Percentiles rank a stretch among this genome's conserved stretches.
Evolutionary conservation across 2,329 filamentous ascomycete species (phyloP).

Genomic region (Daldinia sp.): DNA sequence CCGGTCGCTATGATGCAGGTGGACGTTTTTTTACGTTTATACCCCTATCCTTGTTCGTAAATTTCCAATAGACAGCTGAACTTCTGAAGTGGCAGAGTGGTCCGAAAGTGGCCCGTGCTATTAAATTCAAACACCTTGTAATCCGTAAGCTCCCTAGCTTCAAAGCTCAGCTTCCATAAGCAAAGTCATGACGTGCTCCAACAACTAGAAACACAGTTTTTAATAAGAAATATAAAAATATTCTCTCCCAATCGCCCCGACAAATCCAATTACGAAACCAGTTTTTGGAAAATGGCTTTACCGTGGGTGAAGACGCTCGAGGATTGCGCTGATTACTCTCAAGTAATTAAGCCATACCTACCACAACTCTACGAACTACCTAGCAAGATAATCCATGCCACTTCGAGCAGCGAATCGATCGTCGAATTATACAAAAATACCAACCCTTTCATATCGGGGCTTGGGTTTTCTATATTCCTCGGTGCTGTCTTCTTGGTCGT

Average conservation of each 20-base stretch:
- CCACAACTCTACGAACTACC: conserved; percentile 76
- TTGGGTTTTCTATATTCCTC: conserved; percentile 76
- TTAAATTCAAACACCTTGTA: background rate
- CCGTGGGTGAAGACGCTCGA: conserved; percentile 73
- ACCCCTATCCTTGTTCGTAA: background rate
- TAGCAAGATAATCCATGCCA: conserved; percentile 65
- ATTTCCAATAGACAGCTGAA: background rate
- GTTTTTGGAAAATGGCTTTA: conserved; percentile 68
- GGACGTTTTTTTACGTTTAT: too few relatives aligned
- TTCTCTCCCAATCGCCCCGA: background rate
- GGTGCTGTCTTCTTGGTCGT: conserved; percentile 75
- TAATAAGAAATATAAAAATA: background rate
- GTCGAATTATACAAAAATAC: conserved; percentile 80
- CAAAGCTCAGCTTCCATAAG: background rate
- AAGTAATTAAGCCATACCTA: conserved; percentile 78
- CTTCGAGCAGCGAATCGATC: conserved; percentile 68
- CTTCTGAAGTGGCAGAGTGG: background rate
- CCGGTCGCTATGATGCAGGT: background rate
- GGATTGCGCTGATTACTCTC: conserved; percentile 79
- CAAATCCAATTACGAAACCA: background rate
- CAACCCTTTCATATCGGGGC: conserved; percentile 82
- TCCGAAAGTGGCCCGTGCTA: conserved; percentile 21
- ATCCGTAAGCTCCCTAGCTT: background rate
- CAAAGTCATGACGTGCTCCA: conserved; percentile 32
- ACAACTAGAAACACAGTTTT: background rate